Evolutionary conservation across 1,139 yeast genomes (phyloP).

Genomic region (Suhomyces bribrorum): DNA sequence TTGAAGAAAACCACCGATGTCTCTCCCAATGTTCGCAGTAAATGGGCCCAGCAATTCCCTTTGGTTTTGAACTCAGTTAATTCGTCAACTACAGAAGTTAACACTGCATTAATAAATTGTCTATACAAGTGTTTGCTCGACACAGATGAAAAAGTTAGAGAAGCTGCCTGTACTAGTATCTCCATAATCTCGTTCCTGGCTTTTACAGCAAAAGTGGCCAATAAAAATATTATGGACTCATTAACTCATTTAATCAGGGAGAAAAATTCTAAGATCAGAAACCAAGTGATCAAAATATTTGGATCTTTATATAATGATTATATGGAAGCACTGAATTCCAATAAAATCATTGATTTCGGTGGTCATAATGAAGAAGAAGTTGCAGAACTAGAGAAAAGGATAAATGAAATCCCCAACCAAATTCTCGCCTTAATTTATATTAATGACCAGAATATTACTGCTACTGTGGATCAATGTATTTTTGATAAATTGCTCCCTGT

Average conservation of each 20-base stretch:
- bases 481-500: constrained; percentile 65
- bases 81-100: constrained; percentile 51
- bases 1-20: constrained; percentile 69
- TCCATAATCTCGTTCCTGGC: constrained; percentile 39
- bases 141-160: constrained; percentile 72
- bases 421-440: constrained; percentile 71
- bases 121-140: constrained; percentile 71
- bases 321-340: constrained; percentile 18
- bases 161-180: constrained; percentile 55
- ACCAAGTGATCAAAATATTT: constrained; percentile 55
- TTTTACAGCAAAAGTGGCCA: constrained; percentile 47
- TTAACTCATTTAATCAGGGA: constrained; percentile 70
- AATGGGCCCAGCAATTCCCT: constrained; percentile 66
- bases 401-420: constrained; percentile 57
- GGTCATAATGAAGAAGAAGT: constrained; percentile 28
- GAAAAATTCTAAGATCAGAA: constrained; percentile 65
- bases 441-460: constrained; percentile 67
- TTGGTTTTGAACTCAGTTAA: constrained; percentile 29
- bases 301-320: constrained; percentile 54
- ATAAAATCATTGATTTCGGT: constrained; percentile 33
- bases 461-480: constrained; percentile 63
- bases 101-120: constrained; percentile 56
- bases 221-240: constrained; percentile 50
- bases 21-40: constrained; percentile 60
- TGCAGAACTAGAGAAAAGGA: constrained; percentile 39